A percentile compares a stretch with the other conserved stretches of the same genome.
Evolutionary conservation across 2,329 filamentous ascomycete genomes (phyloP).

Genomic region (Epichloe festucae): DNA sequence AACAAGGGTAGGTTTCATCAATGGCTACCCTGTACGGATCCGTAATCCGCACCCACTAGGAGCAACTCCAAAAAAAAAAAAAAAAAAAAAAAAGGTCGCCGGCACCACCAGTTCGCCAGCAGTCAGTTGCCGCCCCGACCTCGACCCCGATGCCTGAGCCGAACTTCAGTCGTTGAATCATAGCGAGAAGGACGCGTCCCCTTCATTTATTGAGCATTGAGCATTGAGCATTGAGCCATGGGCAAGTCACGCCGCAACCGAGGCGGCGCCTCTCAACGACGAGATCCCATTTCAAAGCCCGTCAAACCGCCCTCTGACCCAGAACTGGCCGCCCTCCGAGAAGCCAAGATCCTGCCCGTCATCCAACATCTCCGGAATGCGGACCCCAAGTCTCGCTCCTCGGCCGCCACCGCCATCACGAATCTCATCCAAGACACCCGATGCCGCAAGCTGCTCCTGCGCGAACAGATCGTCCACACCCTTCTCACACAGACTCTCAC

Average conservation of each 20-base stretch:
- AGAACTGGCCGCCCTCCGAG: constrained; percentile 48
- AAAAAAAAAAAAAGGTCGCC: neutral
- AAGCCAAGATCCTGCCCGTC: constrained; percentile 50
- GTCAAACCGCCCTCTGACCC: constrained; percentile 50
- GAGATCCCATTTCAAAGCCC: constrained; percentile 43
- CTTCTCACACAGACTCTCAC: constrained; percentile 52
- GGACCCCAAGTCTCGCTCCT: constrained; percentile 44
- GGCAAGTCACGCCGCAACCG: constrained; percentile 46
- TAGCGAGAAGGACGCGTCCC: too few relatives aligned
- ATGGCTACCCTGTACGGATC: too few relatives aligned
- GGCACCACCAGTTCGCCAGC: neutral
- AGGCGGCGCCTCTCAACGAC: constrained; percentile 32
- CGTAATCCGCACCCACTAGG: neutral
- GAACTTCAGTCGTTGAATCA: neutral
- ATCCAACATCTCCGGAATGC: constrained; percentile 46
- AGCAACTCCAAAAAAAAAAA: neutral
- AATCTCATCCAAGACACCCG: constrained; percentile 49
- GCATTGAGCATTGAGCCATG: constrained; percentile 27
- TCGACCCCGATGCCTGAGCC: too few relatives aligned
- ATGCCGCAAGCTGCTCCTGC: constrained; percentile 51
- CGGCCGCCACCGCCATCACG: constrained; percentile 45
- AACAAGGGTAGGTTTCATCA: too few relatives aligned
- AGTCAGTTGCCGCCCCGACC: neutral
- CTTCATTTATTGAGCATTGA: neutral
- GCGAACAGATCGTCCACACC: constrained; percentile 52